Evolutionary conservation across 1,284 basidiomycete genomes (phyloP), one percentile per base, ranked within the genome.

Genomic region (Boletellus deceptivus): DNA sequence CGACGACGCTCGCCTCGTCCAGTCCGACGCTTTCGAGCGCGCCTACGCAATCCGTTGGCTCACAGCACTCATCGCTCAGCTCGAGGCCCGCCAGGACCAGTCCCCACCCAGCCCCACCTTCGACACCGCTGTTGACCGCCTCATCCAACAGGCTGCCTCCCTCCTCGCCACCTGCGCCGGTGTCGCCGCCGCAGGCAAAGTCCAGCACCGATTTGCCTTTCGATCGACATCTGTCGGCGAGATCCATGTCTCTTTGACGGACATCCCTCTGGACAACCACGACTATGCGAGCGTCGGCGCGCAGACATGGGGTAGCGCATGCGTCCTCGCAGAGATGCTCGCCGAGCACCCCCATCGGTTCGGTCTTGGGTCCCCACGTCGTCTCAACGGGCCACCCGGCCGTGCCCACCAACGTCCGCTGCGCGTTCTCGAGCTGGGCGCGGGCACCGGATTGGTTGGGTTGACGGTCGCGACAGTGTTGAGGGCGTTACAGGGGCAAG

Each of bases 271-370:
- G 42, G 79, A 84, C 33, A 85, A 88, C 48, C 70, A 75, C n/a
- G 87, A 93, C 62, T 87, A 86, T 58, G 73, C 78, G 4, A 84
- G 80, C 47, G 86, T 94, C 17, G 93, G 93, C 6, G 86, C 91
- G 17, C 92, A 95, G 69, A 96, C 93, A 0, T 96, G 93, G 93
- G 93, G 92, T 2, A 82, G 84, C 5, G 88, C 91, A 1, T 92
- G 89, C 57, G 80, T 95, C 5, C 76, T 96, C 37, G 83, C 91
- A 0, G 84, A 93, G 60, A 79, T 86, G 70, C 80, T 95, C 46
- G 78, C 81, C 1, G 75, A 83, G 18, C 64, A 75, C 24, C 89
- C 90, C 0, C 61, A 53, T 1, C 57, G 59, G 2, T 91, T 88
- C 60, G 78, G 36, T 39, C 27, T 46, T 6, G 22, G 8, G 16